phyloP scores from a whole-genome alignment of 2,329 filamentous ascomycete species.

The Colletotrichum incanum region DNA sequence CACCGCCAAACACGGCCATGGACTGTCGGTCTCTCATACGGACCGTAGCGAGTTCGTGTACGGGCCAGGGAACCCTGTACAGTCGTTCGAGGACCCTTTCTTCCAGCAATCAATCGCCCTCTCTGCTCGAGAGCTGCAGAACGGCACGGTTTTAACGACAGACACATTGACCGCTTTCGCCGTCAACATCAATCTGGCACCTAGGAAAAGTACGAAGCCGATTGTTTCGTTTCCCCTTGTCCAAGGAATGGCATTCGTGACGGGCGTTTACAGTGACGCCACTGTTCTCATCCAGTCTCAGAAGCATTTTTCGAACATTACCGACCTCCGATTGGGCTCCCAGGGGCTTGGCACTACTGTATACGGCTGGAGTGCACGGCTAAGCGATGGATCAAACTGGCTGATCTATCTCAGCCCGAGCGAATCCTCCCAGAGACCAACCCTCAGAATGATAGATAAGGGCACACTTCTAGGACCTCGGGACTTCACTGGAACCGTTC shows the following conservation, averaged over 20 bases:
- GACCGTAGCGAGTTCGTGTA: slow-evolving; percentile 74
- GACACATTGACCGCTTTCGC: slow-evolving; percentile 66
- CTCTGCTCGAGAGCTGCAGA: slow-evolving; percentile 77
- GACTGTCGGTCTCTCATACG: slow-evolving; percentile 78
- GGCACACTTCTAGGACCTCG: slow-evolving; percentile 9
- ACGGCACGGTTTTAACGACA: slow-evolving; percentile 65
- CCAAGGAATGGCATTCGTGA: slow-evolving; percentile 86
- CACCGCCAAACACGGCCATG: slow-evolving; percentile 60
- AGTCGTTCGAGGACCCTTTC: slow-evolving; percentile 48
- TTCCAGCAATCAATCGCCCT: slow-evolving; percentile 79
- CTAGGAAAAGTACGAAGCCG: slow-evolving; percentile 60
- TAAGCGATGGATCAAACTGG: slow-evolving; percentile 22
- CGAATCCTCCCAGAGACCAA: slow-evolving; percentile 66
- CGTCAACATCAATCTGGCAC: slow-evolving; percentile 72
- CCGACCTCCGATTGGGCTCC: slow-evolving; percentile 49
- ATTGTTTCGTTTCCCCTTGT: slow-evolving; percentile 80
- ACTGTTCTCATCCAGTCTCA: slow-evolving; percentile 78
- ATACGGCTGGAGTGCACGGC: slow-evolving; percentile 65
- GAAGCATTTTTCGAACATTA: slow-evolving; percentile 76
- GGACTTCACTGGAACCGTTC: slow-evolving; percentile 79
- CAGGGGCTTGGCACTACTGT: slow-evolving; percentile 58
- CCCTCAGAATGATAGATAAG: neutral
- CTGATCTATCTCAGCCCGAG: slow-evolving; percentile 61
- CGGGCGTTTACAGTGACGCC: slow-evolving; percentile 76
- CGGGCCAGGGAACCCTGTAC: slow-evolving; percentile 76